phyloP scores from a whole-genome alignment of 2,329 filamentous ascomycete genomes.

The Allantophomopsis cytisporea region DNA sequence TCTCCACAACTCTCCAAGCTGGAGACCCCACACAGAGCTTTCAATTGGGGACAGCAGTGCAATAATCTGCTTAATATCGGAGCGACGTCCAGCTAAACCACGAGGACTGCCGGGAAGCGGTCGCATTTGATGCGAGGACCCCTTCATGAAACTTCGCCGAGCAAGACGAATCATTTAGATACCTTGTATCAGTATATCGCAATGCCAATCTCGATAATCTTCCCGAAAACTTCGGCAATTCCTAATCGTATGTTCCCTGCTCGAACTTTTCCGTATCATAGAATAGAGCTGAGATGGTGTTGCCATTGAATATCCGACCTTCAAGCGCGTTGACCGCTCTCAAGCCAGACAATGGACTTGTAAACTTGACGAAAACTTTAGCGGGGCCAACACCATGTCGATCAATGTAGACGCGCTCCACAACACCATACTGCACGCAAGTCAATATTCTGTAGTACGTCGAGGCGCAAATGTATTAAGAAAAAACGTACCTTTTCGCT shows the following conservation, averaged over 20 bases:
- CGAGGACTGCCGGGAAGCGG: no score
- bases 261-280: conserved; percentile 79
- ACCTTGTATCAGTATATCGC: no score
- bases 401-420: conserved; percentile 69
- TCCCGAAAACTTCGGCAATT: not conserved
- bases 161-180: no score
- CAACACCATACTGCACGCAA: conserved; percentile 55
- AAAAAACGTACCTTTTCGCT: conserved; percentile 50
- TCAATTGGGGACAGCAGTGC: no score
- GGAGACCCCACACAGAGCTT: no score
- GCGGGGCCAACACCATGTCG: conserved; percentile 34
- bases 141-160: no score
- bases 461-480: not conserved
- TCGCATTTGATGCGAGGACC: no score
- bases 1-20: no score
- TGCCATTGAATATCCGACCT: conserved; percentile 79
- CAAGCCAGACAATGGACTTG: conserved; percentile 69
- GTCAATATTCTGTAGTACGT: conserved; percentile 1
- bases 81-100: no score
- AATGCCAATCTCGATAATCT: no score
- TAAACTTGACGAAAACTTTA: conserved; percentile 89
- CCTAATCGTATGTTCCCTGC: conserved; percentile 35
- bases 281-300: conserved; percentile 68
- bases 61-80: no score
- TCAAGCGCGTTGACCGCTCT: conserved; percentile 83